Conservation (phyloP, 2,329 filamentous ascomycete genomes). For the Septoria petroselini region DNA sequence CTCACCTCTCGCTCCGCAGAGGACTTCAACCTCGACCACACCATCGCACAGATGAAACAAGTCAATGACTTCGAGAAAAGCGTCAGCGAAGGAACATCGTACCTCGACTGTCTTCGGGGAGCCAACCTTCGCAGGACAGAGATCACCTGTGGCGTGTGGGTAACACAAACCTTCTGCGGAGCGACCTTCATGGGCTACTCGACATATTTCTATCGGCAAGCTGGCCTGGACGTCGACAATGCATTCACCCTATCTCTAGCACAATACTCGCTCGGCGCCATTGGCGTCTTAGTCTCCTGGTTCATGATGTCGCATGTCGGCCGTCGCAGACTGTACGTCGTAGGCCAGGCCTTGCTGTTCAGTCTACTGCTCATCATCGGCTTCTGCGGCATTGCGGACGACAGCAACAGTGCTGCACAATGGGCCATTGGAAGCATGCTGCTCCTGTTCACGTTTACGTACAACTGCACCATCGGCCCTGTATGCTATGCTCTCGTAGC, state of each 20-base stretch:
- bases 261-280: conserved; percentile 31
- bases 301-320: conserved; percentile 37
- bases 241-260: conserved; percentile 41
- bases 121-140: conserved; percentile 48
- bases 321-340: conserved; percentile 38
- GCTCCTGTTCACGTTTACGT: conserved; percentile 23
- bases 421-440: conserved; percentile 28
- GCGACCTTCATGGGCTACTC: conserved; percentile 38
- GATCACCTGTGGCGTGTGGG: conserved; percentile 40
- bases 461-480: conserved; percentile 29
- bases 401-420: conserved; percentile 14
- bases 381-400: conserved; percentile 22
- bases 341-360: conserved; percentile 23
- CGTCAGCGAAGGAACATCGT: conserved; percentile 32
- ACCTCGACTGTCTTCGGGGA: conserved; percentile 41
- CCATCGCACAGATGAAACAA: conserved; percentile 40
- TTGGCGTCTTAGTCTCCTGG: conserved; percentile 36
- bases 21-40: conserved; percentile 28
- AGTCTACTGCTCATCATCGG: conserved; percentile 26
- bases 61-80: conserved; percentile 40
- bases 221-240: conserved; percentile 36
- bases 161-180: conserved; percentile 39
- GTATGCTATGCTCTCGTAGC: conserved; percentile 31
- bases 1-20: conserved; percentile 31
- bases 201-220: conserved; percentile 42